These are phyloP conservation scores for Penicillium thymicola DNA, from an alignment of 2,329 filamentous ascomycete species.

Conservation along the genomic window DNA sequence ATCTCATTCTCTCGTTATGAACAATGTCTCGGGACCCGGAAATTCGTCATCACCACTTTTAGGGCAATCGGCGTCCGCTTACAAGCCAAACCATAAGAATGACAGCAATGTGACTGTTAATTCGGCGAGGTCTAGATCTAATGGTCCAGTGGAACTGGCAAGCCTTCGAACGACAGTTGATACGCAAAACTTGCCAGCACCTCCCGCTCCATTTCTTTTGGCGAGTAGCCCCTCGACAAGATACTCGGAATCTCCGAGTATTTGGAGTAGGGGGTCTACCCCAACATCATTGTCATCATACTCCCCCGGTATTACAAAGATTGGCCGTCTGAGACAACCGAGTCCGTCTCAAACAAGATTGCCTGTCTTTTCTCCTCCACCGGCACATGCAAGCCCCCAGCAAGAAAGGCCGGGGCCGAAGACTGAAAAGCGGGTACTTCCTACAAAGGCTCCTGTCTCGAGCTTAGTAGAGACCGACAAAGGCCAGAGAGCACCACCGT, in stretches of 20 bases:
- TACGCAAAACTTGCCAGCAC: constrained; percentile 37
- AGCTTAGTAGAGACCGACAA: constrained; percentile 6
- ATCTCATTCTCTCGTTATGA: constrained; percentile 16
- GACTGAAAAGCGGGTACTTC: constrained; percentile 11
- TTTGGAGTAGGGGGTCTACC: constrained; percentile 48
- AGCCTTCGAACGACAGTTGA: constrained; percentile 37
- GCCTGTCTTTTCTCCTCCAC: constrained; percentile 28
- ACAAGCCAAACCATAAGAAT: constrained; percentile 15
- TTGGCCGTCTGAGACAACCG: constrained; percentile 35
- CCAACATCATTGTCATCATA: constrained; percentile 50
- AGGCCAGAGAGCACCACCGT: not conserved
- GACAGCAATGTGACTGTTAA: constrained; percentile 12
- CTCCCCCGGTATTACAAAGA: constrained; percentile 45
- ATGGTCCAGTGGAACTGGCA: constrained; percentile 38
- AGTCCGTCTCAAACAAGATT: constrained; percentile 39
- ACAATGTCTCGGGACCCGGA: constrained; percentile 9
- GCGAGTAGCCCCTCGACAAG: constrained; percentile 46
- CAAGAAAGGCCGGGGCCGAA: constrained; percentile 17
- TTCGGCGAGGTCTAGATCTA: constrained; percentile 10
- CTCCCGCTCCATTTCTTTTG: constrained; percentile 39
- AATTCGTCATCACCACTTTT: constrained; percentile 11
- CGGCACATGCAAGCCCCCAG: constrained; percentile 19
- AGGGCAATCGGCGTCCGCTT: constrained; percentile 11
- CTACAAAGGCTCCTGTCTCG: constrained; percentile 8
- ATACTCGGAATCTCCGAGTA: constrained; percentile 46